phyloP scores from a whole-genome alignment of 1,139 yeast species.

The Magnusiomyces clavatus region DNA sequence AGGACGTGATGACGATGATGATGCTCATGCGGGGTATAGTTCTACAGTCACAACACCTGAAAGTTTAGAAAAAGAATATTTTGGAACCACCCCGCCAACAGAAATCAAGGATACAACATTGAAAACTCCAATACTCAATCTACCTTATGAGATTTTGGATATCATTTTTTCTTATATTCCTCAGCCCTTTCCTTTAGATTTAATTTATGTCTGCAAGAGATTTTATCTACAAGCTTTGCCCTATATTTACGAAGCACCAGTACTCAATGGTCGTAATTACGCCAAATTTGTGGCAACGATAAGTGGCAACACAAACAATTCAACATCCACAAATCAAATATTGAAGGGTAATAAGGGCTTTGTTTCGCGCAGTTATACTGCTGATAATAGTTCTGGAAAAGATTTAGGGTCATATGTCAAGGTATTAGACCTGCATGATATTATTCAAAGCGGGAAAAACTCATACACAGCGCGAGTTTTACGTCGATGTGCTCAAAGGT shows the following conservation, averaged over 20 bases:
- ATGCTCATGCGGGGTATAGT: conserved; percentile 13
- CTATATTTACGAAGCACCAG: conserved; percentile 55
- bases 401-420: conserved; percentile 30
- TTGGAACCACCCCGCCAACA: not conserved
- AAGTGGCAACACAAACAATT: conserved; percentile 16
- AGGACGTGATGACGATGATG: conserved; percentile 16
- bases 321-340: not conserved
- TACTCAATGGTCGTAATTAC: conserved; percentile 59
- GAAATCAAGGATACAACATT: conserved; percentile 9
- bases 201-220: conserved; percentile 51
- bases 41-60: conserved; percentile 6
- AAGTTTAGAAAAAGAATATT: not conserved
- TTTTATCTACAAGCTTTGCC: conserved; percentile 58
- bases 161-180: conserved; percentile 43
- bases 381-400: conserved; percentile 13
- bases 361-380: not conserved
- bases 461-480: conserved; percentile 78
- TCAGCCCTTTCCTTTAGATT: conserved; percentile 37
- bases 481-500: conserved; percentile 58
- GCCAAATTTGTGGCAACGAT: conserved; percentile 65
- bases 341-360: conserved; percentile 2
- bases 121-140: conserved; percentile 19
- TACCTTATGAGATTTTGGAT: conserved; percentile 57
- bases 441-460: conserved; percentile 88
- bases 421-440: conserved; percentile 59